phyloP scores from a whole-genome alignment of 2,329 filamentous ascomycete genomes.

The Talaromyces sp. region DNA sequence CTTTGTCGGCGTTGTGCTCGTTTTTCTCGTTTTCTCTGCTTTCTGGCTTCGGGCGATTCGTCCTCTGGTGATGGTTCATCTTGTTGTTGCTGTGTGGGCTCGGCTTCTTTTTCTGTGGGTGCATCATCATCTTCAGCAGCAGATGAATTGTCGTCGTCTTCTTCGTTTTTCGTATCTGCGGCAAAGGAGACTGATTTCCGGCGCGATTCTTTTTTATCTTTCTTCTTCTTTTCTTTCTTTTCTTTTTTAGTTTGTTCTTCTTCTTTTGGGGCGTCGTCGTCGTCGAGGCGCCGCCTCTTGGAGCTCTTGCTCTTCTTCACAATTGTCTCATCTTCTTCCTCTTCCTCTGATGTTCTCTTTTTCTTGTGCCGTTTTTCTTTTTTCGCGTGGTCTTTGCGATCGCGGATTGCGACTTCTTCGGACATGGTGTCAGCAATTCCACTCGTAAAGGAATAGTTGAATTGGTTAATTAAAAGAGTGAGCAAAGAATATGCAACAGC shows the following conservation, averaged over 20 bases:
- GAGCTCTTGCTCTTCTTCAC: not conserved
- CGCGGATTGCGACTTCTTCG: not conserved
- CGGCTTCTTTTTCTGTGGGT: not conserved
- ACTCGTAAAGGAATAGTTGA: no score
- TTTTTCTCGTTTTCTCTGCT: constrained; percentile 17
- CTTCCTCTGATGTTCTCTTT: constrained; percentile 7
- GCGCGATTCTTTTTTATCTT: constrained; percentile 4
- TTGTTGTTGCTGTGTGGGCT: not conserved
- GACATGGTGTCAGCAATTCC: not conserved
- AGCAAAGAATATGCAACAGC: no score
- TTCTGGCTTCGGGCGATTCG: constrained; percentile 21
- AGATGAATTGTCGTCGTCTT: constrained; percentile 1
- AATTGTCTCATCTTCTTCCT: constrained; percentile 17
- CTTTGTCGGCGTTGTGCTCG: constrained; percentile 13
- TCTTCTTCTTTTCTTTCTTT: not conserved
- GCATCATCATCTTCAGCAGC: not conserved
- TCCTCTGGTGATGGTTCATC: constrained; percentile 17
- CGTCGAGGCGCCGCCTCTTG: not conserved
- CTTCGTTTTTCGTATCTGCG: constrained; percentile 23
- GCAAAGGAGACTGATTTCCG: constrained; percentile 61
- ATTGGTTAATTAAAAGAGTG: no score
- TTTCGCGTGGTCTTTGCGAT: constrained; percentile 12
- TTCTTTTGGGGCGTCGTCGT: not conserved
- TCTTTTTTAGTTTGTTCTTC: not conserved
- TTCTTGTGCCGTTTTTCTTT: constrained; percentile 15